A percentile compares a stretch with the other conserved stretches of the same genome.
Evolutionary conservation across 108 stramenopile genomes (phyloP).

Genomic region (Nitzschia sp.): DNA sequence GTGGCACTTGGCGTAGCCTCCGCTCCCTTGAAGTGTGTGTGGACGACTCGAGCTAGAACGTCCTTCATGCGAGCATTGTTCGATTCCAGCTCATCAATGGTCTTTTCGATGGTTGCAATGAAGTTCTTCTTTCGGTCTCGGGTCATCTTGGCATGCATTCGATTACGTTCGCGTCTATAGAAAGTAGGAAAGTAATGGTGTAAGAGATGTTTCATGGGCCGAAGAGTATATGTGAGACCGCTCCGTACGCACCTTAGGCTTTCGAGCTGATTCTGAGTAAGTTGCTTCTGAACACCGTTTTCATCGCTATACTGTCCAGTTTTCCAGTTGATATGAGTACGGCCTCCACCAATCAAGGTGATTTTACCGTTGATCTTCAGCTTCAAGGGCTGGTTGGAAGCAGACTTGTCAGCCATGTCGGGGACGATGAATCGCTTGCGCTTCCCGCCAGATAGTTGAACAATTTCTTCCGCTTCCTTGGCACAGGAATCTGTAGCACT

Average conservation of each 20-base stretch:
- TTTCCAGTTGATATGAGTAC: slow-evolving; percentile 86
- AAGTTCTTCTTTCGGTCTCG: slow-evolving; percentile 90
- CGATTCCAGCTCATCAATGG: slow-evolving; percentile 80
- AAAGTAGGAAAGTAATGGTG: neutral
- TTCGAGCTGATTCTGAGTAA: slow-evolving; percentile 67
- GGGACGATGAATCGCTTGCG: slow-evolving; percentile 69
- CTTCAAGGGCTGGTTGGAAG: slow-evolving; percentile 37
- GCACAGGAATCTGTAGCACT: neutral
- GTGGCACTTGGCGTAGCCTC: neutral
- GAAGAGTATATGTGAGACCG: neutral
- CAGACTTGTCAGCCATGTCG: slow-evolving; percentile 31
- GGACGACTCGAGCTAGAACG: slow-evolving; percentile 39
- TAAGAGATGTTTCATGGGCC: neutral
- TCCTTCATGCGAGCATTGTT: slow-evolving; percentile 61
- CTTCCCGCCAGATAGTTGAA: slow-evolving; percentile 49
- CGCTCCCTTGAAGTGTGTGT: slow-evolving; percentile 8
- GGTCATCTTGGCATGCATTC: slow-evolving; percentile 96
- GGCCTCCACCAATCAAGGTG: slow-evolving; percentile 58
- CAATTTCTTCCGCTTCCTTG: slow-evolving; percentile 21
- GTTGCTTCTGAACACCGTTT: slow-evolving; percentile 49
- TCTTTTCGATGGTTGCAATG: slow-evolving; percentile 74
- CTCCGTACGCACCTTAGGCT: slow-evolving; percentile 56
- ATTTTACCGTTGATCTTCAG: slow-evolving; percentile 64
- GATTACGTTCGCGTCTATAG: slow-evolving; percentile 89
- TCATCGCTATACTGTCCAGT: slow-evolving; percentile 72